These are phyloP conservation scores for Pseudocercospora crystallina DNA, from an alignment of 2,329 filamentous ascomycete species.

Conservation along the genomic window DNA sequence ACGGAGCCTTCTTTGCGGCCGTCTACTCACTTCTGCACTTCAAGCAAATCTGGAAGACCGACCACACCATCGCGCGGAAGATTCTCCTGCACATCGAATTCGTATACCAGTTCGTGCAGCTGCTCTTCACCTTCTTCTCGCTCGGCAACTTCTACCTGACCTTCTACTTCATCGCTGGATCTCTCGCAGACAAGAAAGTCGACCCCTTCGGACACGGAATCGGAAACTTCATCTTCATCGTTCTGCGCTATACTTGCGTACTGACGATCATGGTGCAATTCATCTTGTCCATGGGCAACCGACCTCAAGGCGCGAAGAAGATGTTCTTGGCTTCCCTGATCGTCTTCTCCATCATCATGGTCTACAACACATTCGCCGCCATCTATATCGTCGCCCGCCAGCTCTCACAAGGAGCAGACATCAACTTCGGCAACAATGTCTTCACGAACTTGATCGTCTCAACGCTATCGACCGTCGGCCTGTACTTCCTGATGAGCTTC, in stretches of 20 bases:
- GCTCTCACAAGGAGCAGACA: slow-evolving; percentile 49
- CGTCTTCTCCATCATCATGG: slow-evolving; percentile 91
- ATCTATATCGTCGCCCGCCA: slow-evolving; percentile 89
- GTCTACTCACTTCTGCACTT: slow-evolving; percentile 97
- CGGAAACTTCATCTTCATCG: slow-evolving; percentile 78
- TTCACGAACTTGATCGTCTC: slow-evolving; percentile 95
- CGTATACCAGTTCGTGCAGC: slow-evolving; percentile 86
- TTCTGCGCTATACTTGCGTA: slow-evolving; percentile 81
- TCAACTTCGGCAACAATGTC: slow-evolving; percentile 76
- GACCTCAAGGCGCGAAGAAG: slow-evolving; percentile 89
- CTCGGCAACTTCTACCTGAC: slow-evolving; percentile 97
- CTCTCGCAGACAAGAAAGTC: slow-evolving; percentile 71
- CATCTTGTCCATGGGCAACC: slow-evolving; percentile 92
- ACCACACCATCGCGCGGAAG: slow-evolving; percentile 87
- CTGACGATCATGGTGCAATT: slow-evolving; percentile 93
- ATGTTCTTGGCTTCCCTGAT: slow-evolving; percentile 87
- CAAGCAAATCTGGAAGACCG: slow-evolving; percentile 86
- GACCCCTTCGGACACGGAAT: slow-evolving; percentile 92
- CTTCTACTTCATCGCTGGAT: slow-evolving; percentile 96
- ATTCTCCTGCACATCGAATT: slow-evolving; percentile 92
- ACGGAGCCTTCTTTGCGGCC: slow-evolving; percentile 97
- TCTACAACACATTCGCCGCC: slow-evolving; percentile 86
- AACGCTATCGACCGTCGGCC: slow-evolving; percentile 80
- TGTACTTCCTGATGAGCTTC: slow-evolving; percentile 96
- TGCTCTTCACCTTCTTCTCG: slow-evolving; percentile 96